Base-by-base conservation (phyloP, 306 rosid species). In the Cucurbita ficifolia region DNA sequence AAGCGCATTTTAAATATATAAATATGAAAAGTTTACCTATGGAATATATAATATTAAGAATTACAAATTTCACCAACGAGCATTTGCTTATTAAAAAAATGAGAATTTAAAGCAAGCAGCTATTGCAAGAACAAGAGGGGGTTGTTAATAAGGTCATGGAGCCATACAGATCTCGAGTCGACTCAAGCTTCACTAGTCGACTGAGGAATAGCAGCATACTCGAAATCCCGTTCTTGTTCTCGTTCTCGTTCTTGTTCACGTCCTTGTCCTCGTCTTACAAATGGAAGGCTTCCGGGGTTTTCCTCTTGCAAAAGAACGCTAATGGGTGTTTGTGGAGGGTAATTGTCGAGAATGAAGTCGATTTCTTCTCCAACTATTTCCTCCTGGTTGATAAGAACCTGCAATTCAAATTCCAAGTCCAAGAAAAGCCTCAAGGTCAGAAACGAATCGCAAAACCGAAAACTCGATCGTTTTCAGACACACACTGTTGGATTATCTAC, bases 321-420 rank as follows among this genome's bases (percentile, higher is more conserved):
- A 38, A 89, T 51, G 0, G 96, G 92, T 36, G 97, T 94, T 76
- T 87, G 89, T 48, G 96, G 88, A 63, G 96, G 99, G 88, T 94
- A 94, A 45, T 83, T 85, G 87, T 76, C 84, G 81, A 91, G 58
- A 69, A 94, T 88, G 52, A 83, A 83, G 62, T 91, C 90, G 24
- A 94, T 74, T 85, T 91, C 96, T 74, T 85, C 87, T 45, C 99
- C 96, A 24, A 81, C 79, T 70, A 94, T 86, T 81, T 94, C 99
- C 75, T 77, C 76, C 76, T 81, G 91, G 73, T 79, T 71, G 18
- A 94, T 86, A 75, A 94, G 95, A 83, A 91, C 99, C 97, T 90
- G 87, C 80, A 67, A 45, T 69, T 69, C 73, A 14, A 14, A 1
- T 69, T 69, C 73, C 56, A 46, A 12, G 10, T 69, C 73, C 56